Conservation (phyloP, 768 basidiomycete genomes). For the Boletus coccyginus region DNA sequence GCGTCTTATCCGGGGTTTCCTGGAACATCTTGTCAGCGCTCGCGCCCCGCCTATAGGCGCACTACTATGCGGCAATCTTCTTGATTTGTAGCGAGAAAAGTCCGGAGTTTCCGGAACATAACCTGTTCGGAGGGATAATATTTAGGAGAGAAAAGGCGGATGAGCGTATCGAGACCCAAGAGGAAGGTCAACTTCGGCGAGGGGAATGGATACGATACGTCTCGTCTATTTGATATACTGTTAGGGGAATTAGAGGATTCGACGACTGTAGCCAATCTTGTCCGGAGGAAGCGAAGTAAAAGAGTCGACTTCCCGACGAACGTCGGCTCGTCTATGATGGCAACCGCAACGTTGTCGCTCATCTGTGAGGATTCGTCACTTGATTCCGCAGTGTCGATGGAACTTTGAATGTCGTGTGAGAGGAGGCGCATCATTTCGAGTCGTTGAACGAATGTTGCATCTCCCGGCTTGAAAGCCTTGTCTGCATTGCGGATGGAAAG, state of each 20-base stretch:
- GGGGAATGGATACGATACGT: slow-evolving; percentile 2
- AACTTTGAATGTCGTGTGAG: slow-evolving; percentile 41
- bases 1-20: slow-evolving; percentile 28
- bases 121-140: slow-evolving; percentile 59
- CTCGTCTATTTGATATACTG: slow-evolving; percentile 12
- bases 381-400: background rate
- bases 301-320: slow-evolving; percentile 78
- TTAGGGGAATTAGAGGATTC: background rate
- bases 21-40: slow-evolving; percentile 18
- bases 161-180: slow-evolving; percentile 82
- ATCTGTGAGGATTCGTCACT: slow-evolving; percentile 2
- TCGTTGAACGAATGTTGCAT: slow-evolving; percentile 75
- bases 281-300: slow-evolving; percentile 51
- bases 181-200: slow-evolving; percentile 60
- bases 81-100: slow-evolving; percentile 55
- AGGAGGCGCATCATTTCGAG: slow-evolving; percentile 85
- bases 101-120: slow-evolving; percentile 55
- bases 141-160: slow-evolving; percentile 69
- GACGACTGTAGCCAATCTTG: slow-evolving; percentile 15
- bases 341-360: slow-evolving; percentile 63
- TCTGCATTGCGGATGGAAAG: slow-evolving; percentile 87
- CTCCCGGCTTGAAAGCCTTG: slow-evolving; percentile 66
- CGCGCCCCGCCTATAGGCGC: slow-evolving; percentile 51
- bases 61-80: slow-evolving; percentile 65
- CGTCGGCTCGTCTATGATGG: slow-evolving; percentile 81